These are phyloP conservation scores for Beverwykella pulmonaria DNA, from an alignment of 495 filamentous ascomycete genomes.

Conservation along the genomic window DNA sequence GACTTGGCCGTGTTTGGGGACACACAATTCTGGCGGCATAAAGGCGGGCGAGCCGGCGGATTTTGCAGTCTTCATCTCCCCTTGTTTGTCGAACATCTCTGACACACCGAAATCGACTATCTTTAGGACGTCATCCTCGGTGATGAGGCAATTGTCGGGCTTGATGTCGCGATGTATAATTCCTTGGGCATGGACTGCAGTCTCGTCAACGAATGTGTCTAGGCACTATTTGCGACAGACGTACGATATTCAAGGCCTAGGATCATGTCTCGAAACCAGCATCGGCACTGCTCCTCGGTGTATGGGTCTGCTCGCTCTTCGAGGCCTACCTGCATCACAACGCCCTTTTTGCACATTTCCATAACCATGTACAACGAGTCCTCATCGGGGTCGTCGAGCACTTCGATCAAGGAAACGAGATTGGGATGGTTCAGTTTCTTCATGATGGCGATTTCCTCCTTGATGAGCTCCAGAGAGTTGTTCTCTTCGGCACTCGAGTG, in stretches of 20 bases:
- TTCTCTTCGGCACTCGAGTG: slow-evolving; percentile 57
- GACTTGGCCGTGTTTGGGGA: slow-evolving; percentile 83
- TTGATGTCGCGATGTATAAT: slow-evolving; percentile 98
- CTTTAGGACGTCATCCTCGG: slow-evolving; percentile 87
- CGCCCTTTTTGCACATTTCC: slow-evolving; percentile 98
- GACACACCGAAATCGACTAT: slow-evolving; percentile 98
- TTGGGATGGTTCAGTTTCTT: slow-evolving; percentile 96
- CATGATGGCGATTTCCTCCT: slow-evolving; percentile 98
- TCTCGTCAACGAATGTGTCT: not conserved
- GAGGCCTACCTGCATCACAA: slow-evolving; percentile 95
- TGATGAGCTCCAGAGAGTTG: slow-evolving; percentile 85
- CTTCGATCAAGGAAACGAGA: slow-evolving; percentile 88
- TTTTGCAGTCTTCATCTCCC: slow-evolving; percentile 89
- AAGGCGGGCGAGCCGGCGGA: slow-evolving; percentile 95
- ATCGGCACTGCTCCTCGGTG: slow-evolving; percentile 77
- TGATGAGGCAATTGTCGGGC: slow-evolving; percentile 91
- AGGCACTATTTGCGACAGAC: slow-evolving; percentile 40
- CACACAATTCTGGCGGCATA: slow-evolving; percentile 88
- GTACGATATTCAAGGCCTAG: slow-evolving; percentile 90
- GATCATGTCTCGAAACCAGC: slow-evolving; percentile 94
- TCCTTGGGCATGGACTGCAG: slow-evolving; percentile 82
- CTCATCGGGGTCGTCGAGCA: slow-evolving; percentile 91
- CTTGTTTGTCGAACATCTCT: slow-evolving; percentile 93
- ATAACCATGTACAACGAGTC: slow-evolving; percentile 98
- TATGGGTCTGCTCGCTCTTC: slow-evolving; percentile 83